These are phyloP conservation scores for Coleophoma crateriformis DNA, from an alignment of 2,329 filamentous ascomycete species.

Conservation along the genomic window DNA sequence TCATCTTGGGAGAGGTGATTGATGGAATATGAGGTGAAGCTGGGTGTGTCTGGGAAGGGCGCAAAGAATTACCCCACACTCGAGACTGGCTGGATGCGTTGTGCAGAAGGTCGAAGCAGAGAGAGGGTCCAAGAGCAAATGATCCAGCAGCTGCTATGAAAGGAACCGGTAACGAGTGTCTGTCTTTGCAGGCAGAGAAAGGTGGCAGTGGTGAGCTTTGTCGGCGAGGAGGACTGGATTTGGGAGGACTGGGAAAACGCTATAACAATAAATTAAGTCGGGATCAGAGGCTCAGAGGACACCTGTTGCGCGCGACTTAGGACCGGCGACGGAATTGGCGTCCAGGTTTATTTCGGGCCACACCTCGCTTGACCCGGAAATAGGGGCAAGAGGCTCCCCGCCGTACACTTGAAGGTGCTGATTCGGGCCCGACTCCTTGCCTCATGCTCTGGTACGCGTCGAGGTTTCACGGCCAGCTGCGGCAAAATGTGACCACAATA, in stretches of 20 bases:
- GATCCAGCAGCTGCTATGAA: background rate
- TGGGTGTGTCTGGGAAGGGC: background rate
- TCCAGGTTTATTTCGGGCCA: background rate
- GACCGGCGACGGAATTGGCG: background rate
- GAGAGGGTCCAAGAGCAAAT: background rate
- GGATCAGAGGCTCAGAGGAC: background rate
- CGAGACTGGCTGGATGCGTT: background rate
- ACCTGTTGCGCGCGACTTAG: background rate
- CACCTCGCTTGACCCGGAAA: background rate
- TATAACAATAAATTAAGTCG: background rate
- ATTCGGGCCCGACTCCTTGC: too few relatives aligned
- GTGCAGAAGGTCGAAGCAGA: background rate
- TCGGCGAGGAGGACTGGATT: too few relatives aligned
- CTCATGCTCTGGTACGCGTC: too few relatives aligned
- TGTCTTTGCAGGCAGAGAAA: background rate
- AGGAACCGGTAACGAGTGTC: background rate
- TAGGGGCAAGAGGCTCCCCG: too few relatives aligned
- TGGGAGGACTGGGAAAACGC: background rate
- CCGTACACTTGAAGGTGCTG: too few relatives aligned
- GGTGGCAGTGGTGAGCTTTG: background rate
- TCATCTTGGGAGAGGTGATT: constrained; percentile 20
- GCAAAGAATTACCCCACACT: constrained; percentile 10
- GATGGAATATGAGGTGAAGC: too few relatives aligned
- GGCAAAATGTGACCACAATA: too few relatives aligned
- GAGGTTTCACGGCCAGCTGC: too few relatives aligned